Evolutionary conservation across 805 yeast species (phyloP).

Genomic region (Monosporozyma unispora): DNA sequence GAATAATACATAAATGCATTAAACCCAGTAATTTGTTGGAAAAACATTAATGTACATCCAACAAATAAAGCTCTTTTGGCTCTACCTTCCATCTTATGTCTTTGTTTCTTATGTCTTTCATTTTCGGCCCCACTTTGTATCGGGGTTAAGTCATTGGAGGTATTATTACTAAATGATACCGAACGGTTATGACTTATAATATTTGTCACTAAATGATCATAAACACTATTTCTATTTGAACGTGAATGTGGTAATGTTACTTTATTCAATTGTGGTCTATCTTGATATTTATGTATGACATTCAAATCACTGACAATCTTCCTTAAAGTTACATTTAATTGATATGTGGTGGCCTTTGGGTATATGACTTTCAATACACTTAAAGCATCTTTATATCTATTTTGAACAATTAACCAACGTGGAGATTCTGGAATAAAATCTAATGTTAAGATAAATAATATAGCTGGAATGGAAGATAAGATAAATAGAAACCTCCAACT

Average conservation of each 20-base stretch:
- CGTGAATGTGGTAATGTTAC: background rate
- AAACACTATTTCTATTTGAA: background rate
- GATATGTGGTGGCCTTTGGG: conserved; percentile 35
- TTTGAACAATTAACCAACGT: conserved; percentile 33
- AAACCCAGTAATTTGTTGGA: conserved; percentile 55
- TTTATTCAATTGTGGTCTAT: conserved; percentile 5
- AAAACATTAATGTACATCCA: conserved; percentile 43
- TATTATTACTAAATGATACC: background rate
- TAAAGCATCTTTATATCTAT: conserved; percentile 31
- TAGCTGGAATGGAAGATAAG: conserved; percentile 36
- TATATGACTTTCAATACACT: conserved; percentile 37
- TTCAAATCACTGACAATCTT: conserved; percentile 39
- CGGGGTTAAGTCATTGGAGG: background rate
- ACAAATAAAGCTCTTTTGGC: conserved; percentile 37
- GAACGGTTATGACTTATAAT: background rate
- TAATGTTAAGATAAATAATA: conserved; percentile 30
- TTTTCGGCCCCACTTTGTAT: background rate
- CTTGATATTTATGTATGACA: conserved; percentile 27
- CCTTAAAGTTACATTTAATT: conserved; percentile 38
- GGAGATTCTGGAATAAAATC: conserved; percentile 46
- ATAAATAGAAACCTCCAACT: conserved; percentile 35
- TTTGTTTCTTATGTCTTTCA: background rate
- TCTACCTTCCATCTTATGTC: conserved; percentile 22
- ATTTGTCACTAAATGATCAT: background rate
- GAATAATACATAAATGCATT: conserved; percentile 58